Evolutionary conservation across 805 yeast species (phyloP), one percentile per base, ranked within the genome.

Genomic region (Yarrowia keelungensis): DNA sequence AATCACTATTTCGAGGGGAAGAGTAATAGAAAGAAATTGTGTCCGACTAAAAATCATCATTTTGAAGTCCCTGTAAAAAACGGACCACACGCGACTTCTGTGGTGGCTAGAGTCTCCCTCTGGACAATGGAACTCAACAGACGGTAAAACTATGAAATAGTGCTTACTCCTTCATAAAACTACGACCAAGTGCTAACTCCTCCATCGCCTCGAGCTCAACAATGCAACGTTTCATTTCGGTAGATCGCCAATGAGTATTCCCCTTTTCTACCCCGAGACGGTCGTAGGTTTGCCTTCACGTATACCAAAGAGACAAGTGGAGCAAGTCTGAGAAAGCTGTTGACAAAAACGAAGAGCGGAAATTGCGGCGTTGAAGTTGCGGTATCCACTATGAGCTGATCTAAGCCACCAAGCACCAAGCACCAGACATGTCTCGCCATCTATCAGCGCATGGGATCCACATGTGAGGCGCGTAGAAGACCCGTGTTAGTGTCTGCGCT

Each of bases 401-500:
- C 7, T 2, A 9, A 42, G 46, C 16, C 46, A n/a, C 19, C 32
- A 26, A 5, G 32, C 32, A 5, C n/a, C 10, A 42, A 42, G 7
- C 38, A 42, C 19, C 45, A 5, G 45, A 5, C n/a, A 3, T 42
- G 15, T 8, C 46, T 3, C n/a, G 15, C 32, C 49, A 45, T 45
- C 8, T 1, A 45, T 12, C 35, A 22, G 36, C 12, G 53, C 53
- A 32, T 15, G n/a, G 53, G 53, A 32, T 15, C 38, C 53, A 49
- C 53, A 49, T 26, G 12, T 49, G 38, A 49, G 53, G 38, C 53
- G 36, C 50, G 53, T 15, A 49, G 53, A 49, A 49, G 35, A 14
- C 16, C 36, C 12, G 46, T 42, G 46, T 9, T 42, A 42, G n/a
- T n/a, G 46, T 42, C 46, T 10, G 19, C 19, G 46, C 10, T 42